Evolutionary conservation across 306 rosid species (phyloP).

Genomic region (Fragaria ananassa): DNA sequence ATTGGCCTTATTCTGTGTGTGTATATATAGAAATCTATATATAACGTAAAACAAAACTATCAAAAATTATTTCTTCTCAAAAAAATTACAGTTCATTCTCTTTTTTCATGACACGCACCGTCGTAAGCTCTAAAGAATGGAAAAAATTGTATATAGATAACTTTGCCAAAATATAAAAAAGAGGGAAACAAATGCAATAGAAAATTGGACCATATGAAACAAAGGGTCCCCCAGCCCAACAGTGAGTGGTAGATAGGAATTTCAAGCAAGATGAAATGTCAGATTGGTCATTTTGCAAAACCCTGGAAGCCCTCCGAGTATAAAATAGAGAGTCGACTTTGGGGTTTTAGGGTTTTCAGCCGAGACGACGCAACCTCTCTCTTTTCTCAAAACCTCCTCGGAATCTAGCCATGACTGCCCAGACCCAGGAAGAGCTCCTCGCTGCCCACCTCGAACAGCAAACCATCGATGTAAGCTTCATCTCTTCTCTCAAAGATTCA

Average conservation of each 20-base stretch:
- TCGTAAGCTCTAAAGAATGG: too few species aligned
- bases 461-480: slow-evolving; percentile 34
- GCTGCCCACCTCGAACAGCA: slow-evolving; percentile 57
- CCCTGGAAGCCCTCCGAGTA: background rate
- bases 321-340: background rate
- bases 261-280: background rate
- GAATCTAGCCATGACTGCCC: slow-evolving; percentile 45
- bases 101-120: too few species aligned
- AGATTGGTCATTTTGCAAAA: background rate
- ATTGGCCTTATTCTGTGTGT: too few species aligned
- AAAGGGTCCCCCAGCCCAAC: too few species aligned
- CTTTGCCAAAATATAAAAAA: too few species aligned
- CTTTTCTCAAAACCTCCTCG: background rate
- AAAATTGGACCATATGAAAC: too few species aligned
- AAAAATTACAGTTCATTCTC: too few species aligned
- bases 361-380: background rate
- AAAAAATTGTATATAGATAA: too few species aligned
- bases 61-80: too few species aligned
- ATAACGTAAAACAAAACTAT: too few species aligned
- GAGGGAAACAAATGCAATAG: too few species aligned
- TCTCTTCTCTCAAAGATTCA: background rate
- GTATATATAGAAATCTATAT: too few species aligned
- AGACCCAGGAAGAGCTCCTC: slow-evolving; percentile 58
- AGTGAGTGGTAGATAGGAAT: background rate
- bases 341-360: slow-evolving; percentile 39